Evolutionary conservation across 2,329 filamentous ascomycete genomes (phyloP), one percentile per base, ranked within the genome.

Genomic region (Fusarium sp.): DNA sequence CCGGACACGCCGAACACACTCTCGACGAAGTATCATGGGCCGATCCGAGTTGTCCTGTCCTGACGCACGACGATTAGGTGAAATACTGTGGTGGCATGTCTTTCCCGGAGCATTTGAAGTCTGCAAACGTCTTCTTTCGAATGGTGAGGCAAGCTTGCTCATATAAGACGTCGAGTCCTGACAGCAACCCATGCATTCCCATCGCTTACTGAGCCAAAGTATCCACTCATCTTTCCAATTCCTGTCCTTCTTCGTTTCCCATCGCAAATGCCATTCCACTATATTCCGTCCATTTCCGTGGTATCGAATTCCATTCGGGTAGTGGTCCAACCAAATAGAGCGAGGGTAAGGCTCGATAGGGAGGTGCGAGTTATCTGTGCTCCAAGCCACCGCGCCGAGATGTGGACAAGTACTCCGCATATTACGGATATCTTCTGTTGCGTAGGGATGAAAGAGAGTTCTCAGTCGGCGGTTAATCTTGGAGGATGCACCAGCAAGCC

Each of bases 251-350:
- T 39, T 20, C 11, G 59, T 53, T 36, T 9, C 18, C 52, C 49
- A 66, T 18, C 20, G 36, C 3, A 63, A 17, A 0, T 36, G 39
- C 53, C 62, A 63, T 5, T 66, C 36, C 0, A 40, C 20, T 7
- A 69, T 33, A 34, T 34, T 58, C 2, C n/a, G 31, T 3, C 53
- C 26, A 2, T 24, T 24, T 39, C 40, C 49, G 1, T 45, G 7
- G 18, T 69, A 67, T 17, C 50, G 44, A 7, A 69, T 67, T 1
- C 66, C 67, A 3, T 59, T 36, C 2, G 57, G 62, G 17, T 59
- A 69, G 17, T 53, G 7, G 5, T 66, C n/a, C 3, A 58, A 24
- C 67, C 67, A 69, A 10, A 4, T 11, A 0, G 53, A 20, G 6
- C 39, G 17, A 24, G 31, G 45, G 7, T 9, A 24, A 6, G n/a